Conservation (phyloP, 495 filamentous ascomycete genomes). For the Neurospora sp. region DNA sequence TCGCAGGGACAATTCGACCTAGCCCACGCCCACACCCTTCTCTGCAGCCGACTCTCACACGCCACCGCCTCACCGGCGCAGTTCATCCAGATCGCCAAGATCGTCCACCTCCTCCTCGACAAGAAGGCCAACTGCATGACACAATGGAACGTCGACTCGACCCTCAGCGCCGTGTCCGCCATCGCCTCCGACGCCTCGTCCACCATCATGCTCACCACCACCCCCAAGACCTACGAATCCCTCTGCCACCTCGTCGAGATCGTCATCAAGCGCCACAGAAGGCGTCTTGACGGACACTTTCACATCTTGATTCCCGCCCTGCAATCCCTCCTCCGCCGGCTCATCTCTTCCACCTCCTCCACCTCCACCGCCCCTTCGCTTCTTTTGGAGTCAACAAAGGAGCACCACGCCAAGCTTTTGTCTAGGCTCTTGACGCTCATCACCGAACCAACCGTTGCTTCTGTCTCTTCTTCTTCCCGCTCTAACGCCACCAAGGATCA, state of each 20-base stretch:
- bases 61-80: constrained; percentile 15
- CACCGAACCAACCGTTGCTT: constrained; percentile 68
- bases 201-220: background rate
- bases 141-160: constrained; percentile 61
- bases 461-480: constrained; percentile 43
- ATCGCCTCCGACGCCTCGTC: constrained; percentile 32
- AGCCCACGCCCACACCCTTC: constrained; percentile 18
- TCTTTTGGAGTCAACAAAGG: constrained; percentile 8
- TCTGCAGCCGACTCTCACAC: constrained; percentile 10
- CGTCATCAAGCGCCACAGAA: constrained; percentile 38
- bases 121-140: constrained; percentile 42
- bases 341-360: constrained; percentile 45
- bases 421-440: constrained; percentile 65
- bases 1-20: constrained; percentile 13
- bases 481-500: constrained; percentile 2
- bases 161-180: constrained; percentile 46
- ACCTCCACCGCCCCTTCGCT: background rate
- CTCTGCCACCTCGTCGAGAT: constrained; percentile 55
- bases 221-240: constrained; percentile 38
- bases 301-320: constrained; percentile 57
- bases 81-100: constrained; percentile 48
- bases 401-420: constrained; percentile 50
- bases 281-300: constrained; percentile 44
- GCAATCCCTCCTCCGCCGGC: constrained; percentile 50
- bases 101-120: constrained; percentile 47